Conservation (phyloP, 2,329 filamentous ascomycete genomes). For the Phaeosphaeriaceae sp. region DNA sequence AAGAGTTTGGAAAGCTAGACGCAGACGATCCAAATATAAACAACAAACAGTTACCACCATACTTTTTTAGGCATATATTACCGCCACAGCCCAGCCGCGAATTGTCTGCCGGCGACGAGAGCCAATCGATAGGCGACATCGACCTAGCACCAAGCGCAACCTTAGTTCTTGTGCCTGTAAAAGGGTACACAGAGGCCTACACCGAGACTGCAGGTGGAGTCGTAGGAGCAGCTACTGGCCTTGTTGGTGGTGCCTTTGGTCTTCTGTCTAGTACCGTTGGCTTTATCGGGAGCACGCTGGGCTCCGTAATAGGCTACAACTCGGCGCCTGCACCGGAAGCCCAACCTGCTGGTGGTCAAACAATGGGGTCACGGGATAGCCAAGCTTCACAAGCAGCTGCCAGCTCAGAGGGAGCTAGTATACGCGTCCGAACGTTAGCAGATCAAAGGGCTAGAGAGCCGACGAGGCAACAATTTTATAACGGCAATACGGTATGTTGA, state of each 20-base stretch:
- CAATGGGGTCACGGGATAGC: slow-evolving; percentile 13
- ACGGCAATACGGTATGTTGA: slow-evolving; percentile 81
- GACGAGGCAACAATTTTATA: slow-evolving; percentile 77
- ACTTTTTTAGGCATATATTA: slow-evolving; percentile 83
- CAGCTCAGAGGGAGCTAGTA: slow-evolving; percentile 24
- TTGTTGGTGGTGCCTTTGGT: slow-evolving; percentile 43
- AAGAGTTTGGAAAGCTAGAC: slow-evolving; percentile 32
- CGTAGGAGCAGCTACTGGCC: slow-evolving; percentile 38
- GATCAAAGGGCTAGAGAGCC: slow-evolving; percentile 59
- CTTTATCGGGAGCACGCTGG: slow-evolving; percentile 40
- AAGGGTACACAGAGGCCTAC: slow-evolving; percentile 66
- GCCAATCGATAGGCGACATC: slow-evolving; percentile 69
- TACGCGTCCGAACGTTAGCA: slow-evolving; percentile 53
- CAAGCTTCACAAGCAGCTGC: slow-evolving; percentile 15
- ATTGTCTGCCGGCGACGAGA: slow-evolving; percentile 78
- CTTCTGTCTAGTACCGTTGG: slow-evolving; percentile 44
- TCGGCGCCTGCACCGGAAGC: slow-evolving; percentile 9
- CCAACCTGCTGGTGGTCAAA: slow-evolving; percentile 9
- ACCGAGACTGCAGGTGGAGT: slow-evolving; percentile 41
- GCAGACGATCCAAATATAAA: slow-evolving; percentile 29
- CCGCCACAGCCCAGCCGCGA: slow-evolving; percentile 77
- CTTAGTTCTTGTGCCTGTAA: slow-evolving; percentile 77
- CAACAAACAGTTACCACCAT: slow-evolving; percentile 60
- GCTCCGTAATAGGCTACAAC: slow-evolving; percentile 37
- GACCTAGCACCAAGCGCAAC: slow-evolving; percentile 81